Conservation (phyloP, 495 filamentous ascomycete species). For the Aspergillus mulundensis region DNA sequence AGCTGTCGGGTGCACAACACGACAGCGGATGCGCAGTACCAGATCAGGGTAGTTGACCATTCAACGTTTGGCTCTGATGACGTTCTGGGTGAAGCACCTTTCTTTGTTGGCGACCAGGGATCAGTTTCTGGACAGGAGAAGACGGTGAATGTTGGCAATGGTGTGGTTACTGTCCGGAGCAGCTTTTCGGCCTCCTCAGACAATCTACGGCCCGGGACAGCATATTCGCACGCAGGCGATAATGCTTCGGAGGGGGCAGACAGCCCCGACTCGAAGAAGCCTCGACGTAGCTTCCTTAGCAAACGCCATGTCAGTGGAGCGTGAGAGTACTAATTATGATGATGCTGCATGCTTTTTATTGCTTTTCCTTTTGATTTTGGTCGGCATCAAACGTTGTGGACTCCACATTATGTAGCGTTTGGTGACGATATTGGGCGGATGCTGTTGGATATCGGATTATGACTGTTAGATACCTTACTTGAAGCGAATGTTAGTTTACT, state of each 20-base stretch:
- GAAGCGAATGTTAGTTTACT: not conserved
- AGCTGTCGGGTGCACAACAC: conserved; percentile 68
- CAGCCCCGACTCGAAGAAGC: conserved; percentile 49
- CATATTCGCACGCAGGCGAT: conserved; percentile 32
- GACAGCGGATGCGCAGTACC: conserved; percentile 80
- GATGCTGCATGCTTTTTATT: conserved; percentile 11
- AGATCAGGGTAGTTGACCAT: conserved; percentile 77
- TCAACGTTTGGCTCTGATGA: conserved; percentile 77
- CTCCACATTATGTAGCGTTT: conserved; percentile 4
- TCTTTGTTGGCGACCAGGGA: conserved; percentile 84
- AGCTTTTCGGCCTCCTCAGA: conserved; percentile 46
- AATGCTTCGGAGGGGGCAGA: conserved; percentile 40
- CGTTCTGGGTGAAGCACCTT: conserved; percentile 74
- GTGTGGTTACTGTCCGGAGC: conserved; percentile 63
- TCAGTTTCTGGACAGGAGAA: conserved; percentile 63
- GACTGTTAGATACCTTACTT: conserved; percentile 3
- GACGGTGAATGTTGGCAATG: conserved; percentile 62
- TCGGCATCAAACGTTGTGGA: conserved; percentile 1
- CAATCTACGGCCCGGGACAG: conserved; percentile 33
- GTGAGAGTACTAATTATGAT: conserved; percentile 23
- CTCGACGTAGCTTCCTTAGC: conserved; percentile 51
- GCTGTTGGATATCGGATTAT: not conserved
- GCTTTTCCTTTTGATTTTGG: conserved; percentile 3
- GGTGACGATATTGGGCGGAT: not conserved
- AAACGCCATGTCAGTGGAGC: conserved; percentile 50